Base-by-base conservation (phyloP, 805 yeast genomes). In the Wickerhamiella spandovensis region DNA sequence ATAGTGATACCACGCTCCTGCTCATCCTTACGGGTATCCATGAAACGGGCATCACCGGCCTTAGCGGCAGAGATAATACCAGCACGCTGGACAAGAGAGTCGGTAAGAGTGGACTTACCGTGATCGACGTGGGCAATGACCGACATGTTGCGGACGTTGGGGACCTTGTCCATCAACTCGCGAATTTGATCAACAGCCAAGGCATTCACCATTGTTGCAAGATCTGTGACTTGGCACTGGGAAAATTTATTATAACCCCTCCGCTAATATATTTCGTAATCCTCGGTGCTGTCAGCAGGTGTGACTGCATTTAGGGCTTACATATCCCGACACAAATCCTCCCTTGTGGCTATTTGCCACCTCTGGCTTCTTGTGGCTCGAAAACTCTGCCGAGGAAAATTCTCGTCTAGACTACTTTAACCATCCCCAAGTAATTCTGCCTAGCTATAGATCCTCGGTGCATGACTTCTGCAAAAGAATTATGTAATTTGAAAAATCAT, bases 91-190 rank as follows among this genome's bases (percentile, higher is more conserved):
- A 90, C 97, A 72, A 90, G 84, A 61, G 98, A 92, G 77, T 90
- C 98, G 75, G 98, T 90, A 75, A 90, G 82, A 67, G 98, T 90
- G 64, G 97, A 89, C 76, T 90, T 90, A 79, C 98, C 98, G 81
- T 92, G 98, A 82, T 90, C 98, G 84, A 90, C 97, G 79, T 90
- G 98, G 70, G 98, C 98, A 83, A 92, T 92, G 75, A 90, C 98
- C 76, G 97, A 90, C 95, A 90, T 92, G 94, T 92, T 92, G 81
- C 98, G 96, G 71, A 92, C 97, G 73, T 90, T 90, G 76, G 97
- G 84, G 80, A 89, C 96, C 77, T 83, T 84, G 94, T 92, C 97
- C 98, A 90, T 90, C 76, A 90, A 82, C 71, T 76, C 88, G 79
- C 98, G 95, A 83, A 92, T 90, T 79, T 92, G 97, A 76, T 73